Evolutionary conservation across 176 grass and related monocot genomes (phyloP).

Genomic region (Juncus inflexus): DNA sequence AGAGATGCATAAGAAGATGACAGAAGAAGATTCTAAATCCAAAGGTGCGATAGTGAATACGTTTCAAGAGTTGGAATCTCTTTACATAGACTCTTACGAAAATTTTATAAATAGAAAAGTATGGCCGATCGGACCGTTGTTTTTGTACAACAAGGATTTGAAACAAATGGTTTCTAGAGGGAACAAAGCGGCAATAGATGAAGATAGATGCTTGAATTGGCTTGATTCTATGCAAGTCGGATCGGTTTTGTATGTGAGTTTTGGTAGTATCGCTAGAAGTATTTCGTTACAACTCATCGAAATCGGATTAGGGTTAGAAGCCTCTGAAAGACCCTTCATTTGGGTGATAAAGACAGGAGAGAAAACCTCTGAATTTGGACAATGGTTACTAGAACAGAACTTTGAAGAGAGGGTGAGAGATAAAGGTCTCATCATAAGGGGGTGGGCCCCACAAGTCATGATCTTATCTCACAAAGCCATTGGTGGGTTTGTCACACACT

Average conservation of each 20-base stretch:
- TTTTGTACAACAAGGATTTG: constrained; percentile 26
- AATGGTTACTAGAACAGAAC: constrained; percentile 12
- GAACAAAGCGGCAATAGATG: constrained; percentile 6
- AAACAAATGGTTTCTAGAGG: constrained; percentile 25
- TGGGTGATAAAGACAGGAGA: constrained; percentile 59
- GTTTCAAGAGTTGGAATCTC: constrained; percentile 23
- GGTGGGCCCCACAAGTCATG: constrained; percentile 28
- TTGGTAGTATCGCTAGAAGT: constrained; percentile 40
- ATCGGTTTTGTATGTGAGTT: constrained; percentile 57
- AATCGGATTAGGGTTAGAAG: constrained; percentile 50
- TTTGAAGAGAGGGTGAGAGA: constrained; percentile 23
- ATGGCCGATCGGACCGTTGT: constrained; percentile 50
- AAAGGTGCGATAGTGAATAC: constrained; percentile 19
- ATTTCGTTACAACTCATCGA: constrained; percentile 34
- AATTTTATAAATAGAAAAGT: constrained; percentile 45
- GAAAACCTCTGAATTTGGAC: constrained; percentile 10
- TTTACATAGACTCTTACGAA: constrained; percentile 30
- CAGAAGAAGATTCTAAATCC: background rate
- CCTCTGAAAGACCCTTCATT: constrained; percentile 43
- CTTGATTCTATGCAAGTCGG: constrained; percentile 25
- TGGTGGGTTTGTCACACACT: constrained; percentile 39
- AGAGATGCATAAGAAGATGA: background rate
- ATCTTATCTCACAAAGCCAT: constrained; percentile 23
- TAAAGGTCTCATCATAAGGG: constrained; percentile 29
- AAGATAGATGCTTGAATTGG: constrained; percentile 33